These are phyloP conservation scores for Madurella fahalii DNA, from an alignment of 2,329 filamentous ascomycete genomes.

Conservation along the genomic window DNA sequence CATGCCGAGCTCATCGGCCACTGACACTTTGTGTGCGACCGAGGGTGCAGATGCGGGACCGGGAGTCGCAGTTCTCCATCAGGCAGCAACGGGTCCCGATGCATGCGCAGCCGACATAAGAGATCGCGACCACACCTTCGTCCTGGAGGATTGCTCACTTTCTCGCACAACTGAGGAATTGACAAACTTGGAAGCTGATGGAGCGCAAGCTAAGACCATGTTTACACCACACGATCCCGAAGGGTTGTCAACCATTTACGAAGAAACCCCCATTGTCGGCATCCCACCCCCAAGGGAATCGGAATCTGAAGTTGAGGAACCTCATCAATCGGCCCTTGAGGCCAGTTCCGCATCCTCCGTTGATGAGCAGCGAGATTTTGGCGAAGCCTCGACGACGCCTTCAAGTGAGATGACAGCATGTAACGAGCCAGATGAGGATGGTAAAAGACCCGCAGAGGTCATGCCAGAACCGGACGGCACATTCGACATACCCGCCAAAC, in stretches of 20 bases:
- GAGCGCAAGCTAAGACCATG: constrained; percentile 3
- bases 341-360: background rate
- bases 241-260: constrained; percentile 26
- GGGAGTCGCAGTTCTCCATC: constrained; percentile 6
- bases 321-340: background rate
- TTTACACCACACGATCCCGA: constrained; percentile 22
- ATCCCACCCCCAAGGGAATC: background rate
- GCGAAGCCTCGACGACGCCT: no score
- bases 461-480: background rate
- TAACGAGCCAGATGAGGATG: background rate
- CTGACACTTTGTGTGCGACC: background rate
- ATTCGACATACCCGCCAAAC: background rate
- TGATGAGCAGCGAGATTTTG: background rate
- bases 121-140: background rate
- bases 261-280: constrained; percentile 17
- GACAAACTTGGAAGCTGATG: background rate
- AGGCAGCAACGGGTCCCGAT: constrained; percentile 16
- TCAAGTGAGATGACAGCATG: background rate
- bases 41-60: background rate
- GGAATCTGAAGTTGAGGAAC: background rate
- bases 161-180: background rate
- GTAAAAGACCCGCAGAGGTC: background rate
- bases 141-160: background rate
- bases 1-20: background rate
- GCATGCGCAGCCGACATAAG: background rate